A percentile compares a stretch with the other conserved stretches of the same genome.
Conservation (phyloP, 2,329 filamentous ascomycete genomes). For the Aspergillus floridensis region DNA sequence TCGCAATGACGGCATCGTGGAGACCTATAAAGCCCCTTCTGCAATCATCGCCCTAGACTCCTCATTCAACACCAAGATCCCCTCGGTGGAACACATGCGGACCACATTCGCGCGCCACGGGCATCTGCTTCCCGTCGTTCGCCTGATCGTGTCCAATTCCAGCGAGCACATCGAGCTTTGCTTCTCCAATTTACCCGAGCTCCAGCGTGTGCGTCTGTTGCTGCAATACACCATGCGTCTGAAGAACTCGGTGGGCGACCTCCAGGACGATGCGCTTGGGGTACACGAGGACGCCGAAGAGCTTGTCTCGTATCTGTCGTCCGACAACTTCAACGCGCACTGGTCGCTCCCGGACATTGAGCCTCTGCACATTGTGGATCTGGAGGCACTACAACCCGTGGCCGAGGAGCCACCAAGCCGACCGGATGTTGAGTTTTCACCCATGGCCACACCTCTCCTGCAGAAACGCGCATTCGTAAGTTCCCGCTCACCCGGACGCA, state of each 20-base stretch:
- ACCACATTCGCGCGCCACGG: conserved; percentile 36
- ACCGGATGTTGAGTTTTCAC: not conserved
- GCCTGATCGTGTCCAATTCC: conserved; percentile 46
- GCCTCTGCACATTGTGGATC: conserved; percentile 33
- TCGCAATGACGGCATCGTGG: conserved; percentile 28
- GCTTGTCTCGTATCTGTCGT: conserved; percentile 33
- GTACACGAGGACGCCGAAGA: conserved; percentile 43
- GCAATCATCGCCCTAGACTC: conserved; percentile 47
- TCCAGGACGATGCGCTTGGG: conserved; percentile 42
- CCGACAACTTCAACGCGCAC: conserved; percentile 34
- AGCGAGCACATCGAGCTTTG: conserved; percentile 48
- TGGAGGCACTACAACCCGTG: conserved; percentile 25
- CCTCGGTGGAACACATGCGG: conserved; percentile 40
- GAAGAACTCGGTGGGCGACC: conserved; percentile 38
- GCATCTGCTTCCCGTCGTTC: conserved; percentile 43
- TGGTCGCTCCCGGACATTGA: conserved; percentile 42
- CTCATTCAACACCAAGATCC: conserved; percentile 40
- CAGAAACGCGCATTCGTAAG: conserved; percentile 36
- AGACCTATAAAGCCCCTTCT: conserved; percentile 35
- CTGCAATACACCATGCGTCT: conserved; percentile 34
- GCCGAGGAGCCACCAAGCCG: conserved; percentile 9
- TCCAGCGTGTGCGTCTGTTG: conserved; percentile 34
- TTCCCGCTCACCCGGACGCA: not conserved
- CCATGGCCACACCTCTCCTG: conserved; percentile 4
- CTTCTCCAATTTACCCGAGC: conserved; percentile 36